phyloP scores from a whole-genome alignment of 75 land plant genomes.

The Pinus taeda region DNA sequence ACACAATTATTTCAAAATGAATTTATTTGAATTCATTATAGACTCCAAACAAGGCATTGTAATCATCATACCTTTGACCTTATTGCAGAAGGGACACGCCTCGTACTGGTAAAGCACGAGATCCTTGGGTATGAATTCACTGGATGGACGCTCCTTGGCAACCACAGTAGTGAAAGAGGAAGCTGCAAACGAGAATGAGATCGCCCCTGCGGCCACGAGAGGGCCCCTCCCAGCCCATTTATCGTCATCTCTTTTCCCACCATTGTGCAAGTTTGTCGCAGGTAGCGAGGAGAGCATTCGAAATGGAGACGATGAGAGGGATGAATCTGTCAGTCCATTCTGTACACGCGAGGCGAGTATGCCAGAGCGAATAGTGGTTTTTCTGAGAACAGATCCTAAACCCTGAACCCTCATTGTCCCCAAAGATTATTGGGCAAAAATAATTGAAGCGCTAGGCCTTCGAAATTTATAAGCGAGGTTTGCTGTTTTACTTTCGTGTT shows the following conservation, averaged over 20 bases:
- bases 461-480: no score
- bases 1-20: no score
- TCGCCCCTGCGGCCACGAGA: slow-evolving; percentile 47
- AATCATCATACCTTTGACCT: slow-evolving; percentile 77
- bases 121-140: slow-evolving; percentile 55
- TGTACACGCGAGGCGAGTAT: neutral
- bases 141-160: slow-evolving; percentile 62
- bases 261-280: neutral
- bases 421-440: no score
- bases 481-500: no score
- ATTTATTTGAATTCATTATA: neutral
- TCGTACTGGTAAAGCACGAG: slow-evolving; percentile 96
- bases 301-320: neutral
- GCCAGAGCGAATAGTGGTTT: neutral
- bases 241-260: neutral
- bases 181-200: slow-evolving; percentile 66
- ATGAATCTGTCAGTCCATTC: neutral
- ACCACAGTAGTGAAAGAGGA: slow-evolving; percentile 33
- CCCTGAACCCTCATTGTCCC: slow-evolving; percentile 11
- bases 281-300: neutral
- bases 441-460: no score
- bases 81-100: slow-evolving; percentile 99
- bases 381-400: neutral
- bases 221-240: neutral
- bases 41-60: neutral